A percentile compares a stretch with the other conserved stretches of the same genome.
Evolutionary conservation across 2,329 filamentous ascomycete species (phyloP).

Genomic region (Fusarium longipes): DNA sequence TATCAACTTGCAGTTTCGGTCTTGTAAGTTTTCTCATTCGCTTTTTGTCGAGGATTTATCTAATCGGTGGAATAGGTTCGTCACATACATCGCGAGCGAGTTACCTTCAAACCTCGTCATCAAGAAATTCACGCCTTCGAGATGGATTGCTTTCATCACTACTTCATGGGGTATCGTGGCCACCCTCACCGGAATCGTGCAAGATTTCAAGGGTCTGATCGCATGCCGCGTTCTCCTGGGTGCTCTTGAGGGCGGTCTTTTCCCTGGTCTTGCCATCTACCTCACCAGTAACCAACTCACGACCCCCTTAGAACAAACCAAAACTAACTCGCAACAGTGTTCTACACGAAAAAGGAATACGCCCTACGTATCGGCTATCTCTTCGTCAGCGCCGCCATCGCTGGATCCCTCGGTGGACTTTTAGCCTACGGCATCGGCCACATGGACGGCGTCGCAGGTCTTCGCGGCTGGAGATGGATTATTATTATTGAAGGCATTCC

Average conservation of each 20-base stretch:
- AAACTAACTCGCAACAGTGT: conserved; percentile 19
- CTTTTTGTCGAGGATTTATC: accelerated
- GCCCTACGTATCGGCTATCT: conserved; percentile 44
- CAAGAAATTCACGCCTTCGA: conserved; percentile 52
- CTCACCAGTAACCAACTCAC: conserved; percentile 23
- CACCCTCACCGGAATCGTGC: conserved; percentile 60
- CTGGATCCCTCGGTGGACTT: conserved; percentile 43
- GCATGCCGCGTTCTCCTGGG: conserved; percentile 59
- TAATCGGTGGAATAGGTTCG: conserved; percentile 33
- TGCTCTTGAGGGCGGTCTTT: conserved; percentile 59
- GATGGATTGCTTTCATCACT: conserved; percentile 44
- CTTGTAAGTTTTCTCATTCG: conserved; percentile 4
- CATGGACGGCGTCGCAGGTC: conserved; percentile 43
- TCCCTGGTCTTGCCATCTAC: conserved; percentile 53
- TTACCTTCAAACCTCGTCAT: conserved; percentile 57
- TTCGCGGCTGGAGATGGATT: conserved; percentile 65
- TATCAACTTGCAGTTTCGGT: conserved; percentile 60
- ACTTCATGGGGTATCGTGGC: conserved; percentile 58
- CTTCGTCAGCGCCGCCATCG: conserved; percentile 43
- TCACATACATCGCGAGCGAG: conserved; percentile 55
- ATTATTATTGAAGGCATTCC: conserved; percentile 62
- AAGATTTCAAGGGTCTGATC: conserved; percentile 49
- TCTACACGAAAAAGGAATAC: conserved; percentile 45
- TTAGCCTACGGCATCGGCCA: conserved; percentile 51
- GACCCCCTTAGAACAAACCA: accelerated